Base-by-base conservation (phyloP, 768 basidiomycete species). In the Hebeloma cylindrosporum region DNA sequence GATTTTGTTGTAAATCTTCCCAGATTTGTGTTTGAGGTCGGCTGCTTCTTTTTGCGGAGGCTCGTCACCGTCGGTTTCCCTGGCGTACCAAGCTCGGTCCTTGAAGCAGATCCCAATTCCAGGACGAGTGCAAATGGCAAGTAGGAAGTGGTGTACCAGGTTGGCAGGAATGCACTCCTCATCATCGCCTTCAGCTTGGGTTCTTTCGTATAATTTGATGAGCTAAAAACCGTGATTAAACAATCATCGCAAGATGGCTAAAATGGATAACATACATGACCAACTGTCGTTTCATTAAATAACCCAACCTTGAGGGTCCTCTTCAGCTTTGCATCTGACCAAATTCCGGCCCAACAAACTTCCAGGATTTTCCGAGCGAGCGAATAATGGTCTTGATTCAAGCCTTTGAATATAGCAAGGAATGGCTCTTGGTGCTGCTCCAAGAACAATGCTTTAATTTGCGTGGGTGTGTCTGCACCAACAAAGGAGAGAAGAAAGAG, bases 51-150 rank as follows among this genome's bases (percentile, higher is more conserved):
- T 64, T 2, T 51, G 40, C 0, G 50, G 40, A 23, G 46, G 45
- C n/a, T 64, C 64, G 1, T 65, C 64, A 4, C 40, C 39, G 7
- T 73, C 73, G 2, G 63, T 60, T 49, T 85, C 84, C 2, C 89
- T 81, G 3, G 82, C 82, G 54, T 96, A 97, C 93, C 93, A 97
- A 2, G 93, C 93, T 6, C 79, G 75, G 56, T 94, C 91, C 40
- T 71, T 80, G 67, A 95, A 96, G 58, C 93, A 97, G 10, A 96
- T 73, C 0, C 93, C 93, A 9, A 72, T 66, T 0, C 93, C 93
- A 0, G 90, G 88, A 18, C 79, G 80, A 0, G 88, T 86, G 54
- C 86, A 88, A 22, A 92, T 80, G 2, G 85, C 86, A 20, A 94
- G 77, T 8, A 96, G 68, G 63, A 96, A 97, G 55, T 93, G 91